phyloP scores from a whole-genome alignment of 2,329 filamentous ascomycete genomes.

The Aspergillus fumigatiaffinis region DNA sequence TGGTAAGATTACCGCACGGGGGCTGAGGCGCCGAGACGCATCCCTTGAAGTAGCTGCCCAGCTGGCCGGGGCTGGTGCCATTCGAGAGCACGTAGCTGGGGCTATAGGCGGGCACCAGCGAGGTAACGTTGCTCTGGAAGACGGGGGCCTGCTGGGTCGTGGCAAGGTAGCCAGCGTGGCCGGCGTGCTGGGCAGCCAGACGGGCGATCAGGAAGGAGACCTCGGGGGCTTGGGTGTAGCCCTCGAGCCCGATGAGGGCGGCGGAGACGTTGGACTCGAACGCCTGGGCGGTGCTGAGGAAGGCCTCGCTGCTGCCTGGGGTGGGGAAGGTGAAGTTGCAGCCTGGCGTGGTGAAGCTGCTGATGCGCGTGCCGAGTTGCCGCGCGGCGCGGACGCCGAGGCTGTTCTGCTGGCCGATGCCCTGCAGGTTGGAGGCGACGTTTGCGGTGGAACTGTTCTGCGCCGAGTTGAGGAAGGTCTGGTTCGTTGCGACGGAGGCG shows the following conservation, averaged over 20 bases:
- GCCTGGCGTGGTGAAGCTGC: slow-evolving; percentile 15
- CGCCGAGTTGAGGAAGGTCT: slow-evolving; percentile 18
- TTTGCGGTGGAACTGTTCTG: slow-evolving; percentile 17
- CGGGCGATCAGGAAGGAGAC: slow-evolving; percentile 28
- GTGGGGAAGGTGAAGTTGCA: slow-evolving; percentile 22
- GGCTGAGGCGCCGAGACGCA: slow-evolving; percentile 20
- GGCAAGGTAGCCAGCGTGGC: slow-evolving; percentile 20
- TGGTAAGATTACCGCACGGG: slow-evolving; percentile 19
- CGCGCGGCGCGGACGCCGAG: slow-evolving; percentile 22
- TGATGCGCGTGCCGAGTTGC: slow-evolving; percentile 12
- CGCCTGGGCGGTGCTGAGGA: slow-evolving; percentile 16
- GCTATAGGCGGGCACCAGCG: slow-evolving; percentile 20
- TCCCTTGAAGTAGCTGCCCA: slow-evolving; percentile 19
- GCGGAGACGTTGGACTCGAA: slow-evolving; percentile 20
- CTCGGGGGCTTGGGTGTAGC: slow-evolving; percentile 26
- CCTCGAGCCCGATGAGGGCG: slow-evolving; percentile 25
- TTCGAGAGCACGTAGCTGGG: slow-evolving; percentile 19
- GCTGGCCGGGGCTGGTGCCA: slow-evolving; percentile 18
- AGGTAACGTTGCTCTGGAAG: slow-evolving; percentile 19
- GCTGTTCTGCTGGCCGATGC: slow-evolving; percentile 22
- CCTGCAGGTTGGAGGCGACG: slow-evolving; percentile 19
- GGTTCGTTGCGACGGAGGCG: slow-evolving; percentile 17
- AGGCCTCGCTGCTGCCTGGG: slow-evolving; percentile 12
- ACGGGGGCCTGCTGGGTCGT: slow-evolving; percentile 10
- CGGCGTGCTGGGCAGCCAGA: slow-evolving; percentile 24